Base-by-base conservation (phyloP, 1,284 basidiomycete species). In the Apiotrichum veenhuisii region DNA sequence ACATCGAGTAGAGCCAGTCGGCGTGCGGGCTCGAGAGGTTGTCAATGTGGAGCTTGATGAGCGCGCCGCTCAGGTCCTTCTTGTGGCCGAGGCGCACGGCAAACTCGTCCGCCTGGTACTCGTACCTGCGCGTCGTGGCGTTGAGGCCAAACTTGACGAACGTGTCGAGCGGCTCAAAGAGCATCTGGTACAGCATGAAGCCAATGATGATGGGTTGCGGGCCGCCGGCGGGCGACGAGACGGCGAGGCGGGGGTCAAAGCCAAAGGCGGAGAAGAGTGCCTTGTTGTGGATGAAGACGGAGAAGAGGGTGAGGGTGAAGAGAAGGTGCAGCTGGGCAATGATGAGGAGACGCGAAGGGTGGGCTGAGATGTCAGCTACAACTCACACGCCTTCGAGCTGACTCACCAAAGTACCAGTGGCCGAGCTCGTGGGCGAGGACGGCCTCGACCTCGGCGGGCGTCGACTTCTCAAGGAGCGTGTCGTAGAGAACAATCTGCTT, bases 401-500 rank as follows among this genome's bases (percentile, higher is more conserved):
- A 14, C 46, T 48, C 5, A 48, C 46, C 81, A 77, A 85, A 85
- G 69, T 88, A 89, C 92, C 92, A 97, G 78, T 97, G 93, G 0
- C 95, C 95, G 23, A 98, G 87, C 74, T 98, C 95, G 78, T 98
- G 94, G 0, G 92, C 78, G 26, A 82, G 69, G 3, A 95, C 90
- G 22, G 92, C 92, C 67, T 94, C 91, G 23, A 96, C 89, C 74
- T 94, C 89, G 30, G 89, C 88, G 0, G 92, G 83, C 56, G 86
- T 85, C 72, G 85, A 88, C 72, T 97, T 86, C 68, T 94, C 87
- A 73, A 98, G 90, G 59, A 98, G 83, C 0, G 95, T 98, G 72
- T 98, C 95, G 73, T 91, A 98, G 67, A 98, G 88, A 72, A 98
- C 94, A 67, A 98, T 94, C 75, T 94, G 91, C 71, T 95, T 95